Conservation (phyloP, 768 basidiomycete genomes). For the Boletus reticuloceps region DNA sequence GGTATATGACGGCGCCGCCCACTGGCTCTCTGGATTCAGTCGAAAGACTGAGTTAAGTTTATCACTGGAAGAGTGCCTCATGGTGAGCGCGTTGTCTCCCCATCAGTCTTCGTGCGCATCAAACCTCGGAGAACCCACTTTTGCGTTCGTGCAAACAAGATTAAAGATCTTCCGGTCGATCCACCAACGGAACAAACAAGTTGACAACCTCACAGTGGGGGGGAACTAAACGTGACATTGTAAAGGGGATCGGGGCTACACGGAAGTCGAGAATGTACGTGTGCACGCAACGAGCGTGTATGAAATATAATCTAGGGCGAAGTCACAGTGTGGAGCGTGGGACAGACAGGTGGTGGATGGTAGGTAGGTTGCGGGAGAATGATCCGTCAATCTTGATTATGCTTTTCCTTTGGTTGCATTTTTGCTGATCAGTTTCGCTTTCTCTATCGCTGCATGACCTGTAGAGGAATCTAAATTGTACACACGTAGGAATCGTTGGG, state of each 20-base stretch:
- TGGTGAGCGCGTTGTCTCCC: conserved; percentile 26
- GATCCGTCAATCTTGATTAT: conserved; percentile 28
- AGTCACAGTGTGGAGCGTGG: conserved; percentile 5
- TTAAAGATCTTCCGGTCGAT: conserved; percentile 22
- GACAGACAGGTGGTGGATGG: conserved; percentile 6
- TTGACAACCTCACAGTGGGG: conserved; percentile 8
- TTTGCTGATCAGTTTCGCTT: conserved; percentile 92
- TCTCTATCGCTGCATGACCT: conserved; percentile 87
- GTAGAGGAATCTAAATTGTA: conserved; percentile 7
- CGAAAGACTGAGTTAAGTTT: conserved; percentile 20
- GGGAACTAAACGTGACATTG: conserved; percentile 16
- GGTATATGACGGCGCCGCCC: not conserved
- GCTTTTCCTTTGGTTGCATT: conserved; percentile 68
- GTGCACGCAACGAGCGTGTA: conserved; percentile 16
- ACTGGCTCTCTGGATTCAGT: not conserved
- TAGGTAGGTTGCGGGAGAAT: not conserved
- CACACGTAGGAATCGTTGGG: not conserved
- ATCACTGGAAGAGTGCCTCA: conserved; percentile 15
- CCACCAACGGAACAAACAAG: conserved; percentile 5
- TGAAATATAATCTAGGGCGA: conserved; percentile 11
- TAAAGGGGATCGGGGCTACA: conserved; percentile 12
- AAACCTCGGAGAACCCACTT: conserved; percentile 28
- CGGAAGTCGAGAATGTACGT: conserved; percentile 6
- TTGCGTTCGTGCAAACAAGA: conserved; percentile 3
- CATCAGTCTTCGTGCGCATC: conserved; percentile 15